These are phyloP conservation scores for Chytriomyces hyalinus DNA, from an alignment of 192 early-diverging fungal genomes.

Conservation along the genomic window DNA sequence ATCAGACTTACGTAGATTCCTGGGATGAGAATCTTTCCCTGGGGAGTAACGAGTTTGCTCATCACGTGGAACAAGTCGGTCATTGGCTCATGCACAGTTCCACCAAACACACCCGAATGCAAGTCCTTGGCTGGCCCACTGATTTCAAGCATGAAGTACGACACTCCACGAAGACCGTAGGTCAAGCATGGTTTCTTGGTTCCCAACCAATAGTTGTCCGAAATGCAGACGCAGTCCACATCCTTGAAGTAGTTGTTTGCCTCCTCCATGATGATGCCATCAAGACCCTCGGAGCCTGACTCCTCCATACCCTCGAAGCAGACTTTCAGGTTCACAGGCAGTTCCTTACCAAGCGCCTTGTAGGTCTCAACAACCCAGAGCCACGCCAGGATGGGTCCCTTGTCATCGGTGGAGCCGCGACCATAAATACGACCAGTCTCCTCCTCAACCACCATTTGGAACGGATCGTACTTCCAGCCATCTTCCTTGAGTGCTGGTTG, in stretches of 20 bases:
- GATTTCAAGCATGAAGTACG: slow-evolving; percentile 67
- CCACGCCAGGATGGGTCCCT: slow-evolving; percentile 96
- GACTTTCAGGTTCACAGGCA: slow-evolving; percentile 95
- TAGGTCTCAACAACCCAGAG: slow-evolving; percentile 94
- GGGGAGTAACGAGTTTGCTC: slow-evolving; percentile 78
- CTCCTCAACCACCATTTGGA: slow-evolving; percentile 79
- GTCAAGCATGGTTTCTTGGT: slow-evolving; percentile 96
- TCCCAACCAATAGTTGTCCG: slow-evolving; percentile 98
- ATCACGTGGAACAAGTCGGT: slow-evolving; percentile 87
- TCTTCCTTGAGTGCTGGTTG: slow-evolving; percentile 70
- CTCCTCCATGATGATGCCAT: slow-evolving; percentile 84
- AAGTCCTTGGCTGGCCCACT: slow-evolving; percentile 88
- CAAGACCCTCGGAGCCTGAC: slow-evolving; percentile 92
- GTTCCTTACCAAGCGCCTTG: slow-evolving; percentile 84
- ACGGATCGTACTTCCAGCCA: slow-evolving; percentile 92
- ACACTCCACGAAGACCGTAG: slow-evolving; percentile 90
- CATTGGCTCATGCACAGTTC: slow-evolving; percentile 94
- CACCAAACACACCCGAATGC: slow-evolving; percentile 95
- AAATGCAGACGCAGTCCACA: slow-evolving; percentile 95
- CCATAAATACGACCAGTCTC: slow-evolving; percentile 83
- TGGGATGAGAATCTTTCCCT: slow-evolving; percentile 90
- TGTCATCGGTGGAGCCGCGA: slow-evolving; percentile 95
- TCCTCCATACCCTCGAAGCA: slow-evolving; percentile 98
- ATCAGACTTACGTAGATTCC: slow-evolving; percentile 65
- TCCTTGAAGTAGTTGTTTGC: slow-evolving; percentile 87